phyloP scores from a whole-genome alignment of 2,329 filamentous ascomycete species.

The Colletotrichum somersetense region DNA sequence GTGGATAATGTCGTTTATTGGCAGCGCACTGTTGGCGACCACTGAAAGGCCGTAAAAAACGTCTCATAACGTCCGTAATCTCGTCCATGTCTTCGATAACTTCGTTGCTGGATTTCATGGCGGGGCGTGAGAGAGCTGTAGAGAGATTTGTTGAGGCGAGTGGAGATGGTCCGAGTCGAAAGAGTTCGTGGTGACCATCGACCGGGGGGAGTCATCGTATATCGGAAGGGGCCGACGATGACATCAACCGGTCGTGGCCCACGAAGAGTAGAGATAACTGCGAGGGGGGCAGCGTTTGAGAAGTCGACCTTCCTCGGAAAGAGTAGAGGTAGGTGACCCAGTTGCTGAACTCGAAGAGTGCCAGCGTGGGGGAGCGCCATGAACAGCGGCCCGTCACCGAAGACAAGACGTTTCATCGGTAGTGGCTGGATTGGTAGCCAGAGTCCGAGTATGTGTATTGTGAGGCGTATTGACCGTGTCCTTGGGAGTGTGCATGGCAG shows the following conservation, averaged over 20 bases:
- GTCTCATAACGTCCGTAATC: constrained; percentile 38
- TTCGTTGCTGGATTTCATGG: constrained; percentile 45
- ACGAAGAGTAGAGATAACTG: constrained; percentile 63
- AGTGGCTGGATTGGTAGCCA: constrained; percentile 47
- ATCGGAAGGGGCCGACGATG: constrained; percentile 53
- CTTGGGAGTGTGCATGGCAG: constrained; percentile 5
- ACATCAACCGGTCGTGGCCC: constrained; percentile 57
- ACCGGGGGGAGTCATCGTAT: constrained; percentile 27
- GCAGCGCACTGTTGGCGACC: constrained; percentile 21
- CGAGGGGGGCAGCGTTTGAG: constrained; percentile 57
- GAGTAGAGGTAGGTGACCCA: constrained; percentile 66
- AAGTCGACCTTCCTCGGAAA: constrained; percentile 53
- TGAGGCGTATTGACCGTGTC: constrained; percentile 52
- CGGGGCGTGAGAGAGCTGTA: constrained; percentile 31
- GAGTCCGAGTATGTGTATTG: constrained; percentile 45
- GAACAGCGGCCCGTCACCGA: constrained; percentile 60
- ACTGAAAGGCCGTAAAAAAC: constrained; percentile 37
- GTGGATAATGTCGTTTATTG: constrained; percentile 26
- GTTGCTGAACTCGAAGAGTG: constrained; percentile 57
- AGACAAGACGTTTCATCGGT: constrained; percentile 68
- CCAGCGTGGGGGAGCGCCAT: constrained; percentile 57
- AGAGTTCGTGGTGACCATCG: constrained; percentile 7
- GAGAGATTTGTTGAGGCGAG: constrained; percentile 7
- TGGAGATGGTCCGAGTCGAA: constrained; percentile 26
- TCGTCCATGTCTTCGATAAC: constrained; percentile 50